Conservation (phyloP, 768 basidiomycete species). For the Lyophyllum shimeji region DNA sequence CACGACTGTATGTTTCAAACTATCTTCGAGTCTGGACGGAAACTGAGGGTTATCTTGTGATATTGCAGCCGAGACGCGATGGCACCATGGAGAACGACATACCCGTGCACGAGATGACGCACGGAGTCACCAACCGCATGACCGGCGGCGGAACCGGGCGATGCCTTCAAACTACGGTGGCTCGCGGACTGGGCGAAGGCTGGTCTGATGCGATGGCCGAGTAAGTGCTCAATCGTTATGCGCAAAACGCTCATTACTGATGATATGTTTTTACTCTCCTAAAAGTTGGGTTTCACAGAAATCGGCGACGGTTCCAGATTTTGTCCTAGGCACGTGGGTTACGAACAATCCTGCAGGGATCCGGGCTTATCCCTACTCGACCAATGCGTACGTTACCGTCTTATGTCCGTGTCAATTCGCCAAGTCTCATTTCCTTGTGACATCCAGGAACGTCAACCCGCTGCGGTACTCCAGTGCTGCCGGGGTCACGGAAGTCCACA, state of each 20-base stretch:
- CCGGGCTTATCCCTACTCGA: slow-evolving; percentile 57
- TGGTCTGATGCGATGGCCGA: slow-evolving; percentile 59
- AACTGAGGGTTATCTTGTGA: background rate
- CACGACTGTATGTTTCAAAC: slow-evolving; percentile 3
- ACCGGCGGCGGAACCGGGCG: slow-evolving; percentile 56
- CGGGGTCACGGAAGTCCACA: slow-evolving; percentile 43
- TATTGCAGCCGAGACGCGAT: slow-evolving; percentile 45
- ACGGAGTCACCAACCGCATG: slow-evolving; percentile 46
- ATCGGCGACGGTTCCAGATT: slow-evolving; percentile 32
- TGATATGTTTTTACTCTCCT: background rate
- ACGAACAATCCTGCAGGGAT: slow-evolving; percentile 49
- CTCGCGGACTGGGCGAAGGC: slow-evolving; percentile 68
- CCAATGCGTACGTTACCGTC: slow-evolving; percentile 31
- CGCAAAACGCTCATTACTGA: background rate
- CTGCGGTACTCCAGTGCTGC: slow-evolving; percentile 40
- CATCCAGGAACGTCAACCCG: slow-evolving; percentile 38
- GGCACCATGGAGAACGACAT: slow-evolving; percentile 65
- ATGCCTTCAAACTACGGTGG: slow-evolving; percentile 62
- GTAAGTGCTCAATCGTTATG: slow-evolving; percentile 22
- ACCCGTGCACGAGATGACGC: slow-evolving; percentile 48
- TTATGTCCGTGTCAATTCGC: too few relatives aligned
- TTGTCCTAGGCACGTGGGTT: slow-evolving; percentile 49
- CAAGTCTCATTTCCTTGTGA: background rate
- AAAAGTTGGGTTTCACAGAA: slow-evolving; percentile 42
- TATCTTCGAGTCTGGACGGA: background rate